phyloP scores from a whole-genome alignment of 805 yeast species.

The Metschnikowia kofuensis region DNA sequence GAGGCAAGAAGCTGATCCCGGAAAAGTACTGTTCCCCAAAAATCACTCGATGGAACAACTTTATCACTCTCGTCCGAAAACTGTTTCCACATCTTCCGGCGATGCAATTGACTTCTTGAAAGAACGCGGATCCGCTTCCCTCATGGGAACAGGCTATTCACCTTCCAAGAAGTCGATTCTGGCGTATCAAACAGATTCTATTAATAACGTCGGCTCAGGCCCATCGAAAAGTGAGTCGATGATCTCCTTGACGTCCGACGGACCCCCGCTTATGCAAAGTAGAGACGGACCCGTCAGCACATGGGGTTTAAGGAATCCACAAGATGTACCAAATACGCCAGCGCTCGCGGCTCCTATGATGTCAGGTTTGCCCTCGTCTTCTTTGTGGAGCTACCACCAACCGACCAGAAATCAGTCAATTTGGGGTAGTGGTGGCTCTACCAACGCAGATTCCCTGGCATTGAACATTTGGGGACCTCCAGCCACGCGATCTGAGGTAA shows the following conservation, averaged over 20 bases:
- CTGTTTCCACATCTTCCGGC: conserved; percentile 13
- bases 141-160: conserved; percentile 10
- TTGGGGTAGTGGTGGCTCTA: conserved; percentile 4
- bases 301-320: conserved; percentile 5
- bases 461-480: conserved; percentile 5
- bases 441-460: not conserved
- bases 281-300: conserved; percentile 3
- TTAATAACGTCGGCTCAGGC: conserved; percentile 1
- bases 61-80: conserved; percentile 32
- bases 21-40: conserved; percentile 7
- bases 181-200: conserved; percentile 6
- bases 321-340: conserved; percentile 1
- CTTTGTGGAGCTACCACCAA: conserved; percentile 5
- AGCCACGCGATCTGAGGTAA: not conserved
- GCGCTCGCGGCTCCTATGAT: conserved; percentile 3
- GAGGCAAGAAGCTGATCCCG: not conserved
- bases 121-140: conserved; percentile 2
- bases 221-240: conserved; percentile 1
- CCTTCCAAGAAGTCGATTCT: conserved; percentile 8
- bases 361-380: conserved; percentile 6
- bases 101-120: conserved; percentile 6
- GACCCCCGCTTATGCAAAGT: conserved; percentile 4
- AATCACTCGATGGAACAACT: conserved; percentile 33
- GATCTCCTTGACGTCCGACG: conserved; percentile 1
- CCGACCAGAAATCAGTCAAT: conserved; percentile 7